Evolutionary conservation across 2,329 filamentous ascomycete species (phyloP), one percentile per base, ranked within the genome.

Genomic region (Cytospora piceae): DNA sequence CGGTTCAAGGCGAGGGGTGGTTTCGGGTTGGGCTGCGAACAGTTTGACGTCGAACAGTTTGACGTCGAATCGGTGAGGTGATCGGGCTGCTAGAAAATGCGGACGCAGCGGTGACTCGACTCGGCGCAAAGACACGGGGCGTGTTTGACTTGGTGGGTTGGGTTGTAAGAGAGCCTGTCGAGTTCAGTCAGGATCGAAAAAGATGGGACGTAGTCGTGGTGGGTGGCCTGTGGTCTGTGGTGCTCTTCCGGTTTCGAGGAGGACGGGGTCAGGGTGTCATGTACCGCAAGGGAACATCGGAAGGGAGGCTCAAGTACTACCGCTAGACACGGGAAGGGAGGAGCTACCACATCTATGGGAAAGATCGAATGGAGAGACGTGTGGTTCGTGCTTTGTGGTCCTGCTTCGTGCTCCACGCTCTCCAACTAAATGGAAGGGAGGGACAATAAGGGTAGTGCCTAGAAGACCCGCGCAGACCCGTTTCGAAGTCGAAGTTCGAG

Each of bases 271-370:
- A 54, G 39, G 53, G 31, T 57, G 17, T 42, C 39, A 42, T 4
- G 39, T 42, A 42, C 39, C 22, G 55, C 49, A 55, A 39, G 42
- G 60, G 15, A 42, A 51, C 34, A 9, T 52, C 51, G 51, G 59
- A 51, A 61, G 17, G 52, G 58, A 51, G 29, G 31, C 31, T 61
- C 51, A 32, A 54, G 24, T 24, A 42, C 53, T 46, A 57, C 60
- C 55, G 53, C 60, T 57, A 24, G 53, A 63, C 53, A 63, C 53
- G 61, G 61, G 61, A 63, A 52, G 61, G 61, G 56, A 63, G 39
- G 53, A 57, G 61, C 61, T 54, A 63, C 60, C n/a, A 20, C 53
- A 51, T 53, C 22, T 17, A 32, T 29, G 31, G 24, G 31, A 49
- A 42, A 34, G 52, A 46, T 46, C 39, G 22, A 31, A 39, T 51